These are phyloP conservation scores for Cynanchum wilfordii DNA, from an alignment of 257 asterid species.

Conservation along the genomic window DNA sequence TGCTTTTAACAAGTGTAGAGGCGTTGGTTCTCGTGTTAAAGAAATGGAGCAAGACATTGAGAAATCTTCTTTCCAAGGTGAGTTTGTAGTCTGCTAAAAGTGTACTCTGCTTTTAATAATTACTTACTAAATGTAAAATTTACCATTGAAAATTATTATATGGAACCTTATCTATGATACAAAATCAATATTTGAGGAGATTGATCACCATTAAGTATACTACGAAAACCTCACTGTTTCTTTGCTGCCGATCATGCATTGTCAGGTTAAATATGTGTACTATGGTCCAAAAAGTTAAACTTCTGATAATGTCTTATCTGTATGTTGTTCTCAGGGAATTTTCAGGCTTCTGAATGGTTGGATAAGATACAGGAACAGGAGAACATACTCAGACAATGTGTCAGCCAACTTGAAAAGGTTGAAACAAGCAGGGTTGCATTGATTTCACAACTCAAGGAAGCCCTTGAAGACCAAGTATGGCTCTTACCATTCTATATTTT, in stretches of 20 bases:
- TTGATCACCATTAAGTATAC: background rate
- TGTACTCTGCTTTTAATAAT: background rate
- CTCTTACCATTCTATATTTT: constrained; percentile 11
- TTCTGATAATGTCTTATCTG: background rate
- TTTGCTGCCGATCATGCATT: background rate
- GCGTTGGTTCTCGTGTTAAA: constrained; percentile 47
- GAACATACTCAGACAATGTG: constrained; percentile 49
- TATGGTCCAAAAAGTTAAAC: background rate
- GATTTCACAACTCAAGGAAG: constrained; percentile 71
- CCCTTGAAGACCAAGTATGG: constrained; percentile 81
- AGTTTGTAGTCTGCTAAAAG: background rate
- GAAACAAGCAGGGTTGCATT: constrained; percentile 60
- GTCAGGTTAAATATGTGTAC: background rate
- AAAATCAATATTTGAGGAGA: background rate
- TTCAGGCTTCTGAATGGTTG: constrained; percentile 45
- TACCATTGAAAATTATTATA: background rate
- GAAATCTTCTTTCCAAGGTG: constrained; percentile 65
- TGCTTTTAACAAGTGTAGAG: constrained; percentile 48
- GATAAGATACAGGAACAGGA: constrained; percentile 74
- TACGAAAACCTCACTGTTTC: background rate
- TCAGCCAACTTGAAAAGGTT: constrained; percentile 64
- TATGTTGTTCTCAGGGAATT: constrained; percentile 42
- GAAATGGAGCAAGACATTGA: constrained; percentile 65
- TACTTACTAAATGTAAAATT: background rate
- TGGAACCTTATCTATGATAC: background rate